Evolutionary conservation across 1,284 basidiomycete species (phyloP).

Genomic region (Naganishia cerealis): DNA sequence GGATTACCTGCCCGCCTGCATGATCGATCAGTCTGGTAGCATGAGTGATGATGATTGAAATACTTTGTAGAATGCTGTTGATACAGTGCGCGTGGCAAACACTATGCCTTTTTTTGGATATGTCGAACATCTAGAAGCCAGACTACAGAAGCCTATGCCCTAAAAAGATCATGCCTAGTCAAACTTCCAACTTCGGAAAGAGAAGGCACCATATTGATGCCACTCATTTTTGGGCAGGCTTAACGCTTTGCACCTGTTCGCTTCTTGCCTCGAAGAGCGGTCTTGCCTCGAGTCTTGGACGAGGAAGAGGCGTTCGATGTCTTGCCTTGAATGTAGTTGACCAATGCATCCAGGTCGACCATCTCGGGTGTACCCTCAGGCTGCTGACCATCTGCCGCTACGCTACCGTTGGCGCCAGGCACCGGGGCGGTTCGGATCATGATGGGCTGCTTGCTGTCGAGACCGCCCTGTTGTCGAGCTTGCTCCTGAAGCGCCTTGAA

Average conservation of each 20-base stretch:
- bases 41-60: conserved; percentile 12
- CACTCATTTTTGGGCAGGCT: background rate
- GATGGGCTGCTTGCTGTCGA: conserved; percentile 31
- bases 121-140: background rate
- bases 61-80: conserved; percentile 8
- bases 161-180: background rate
- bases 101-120: conserved; percentile 6
- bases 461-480: conserved; percentile 30
- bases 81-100: conserved; percentile 22
- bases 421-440: conserved; percentile 29
- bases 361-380: conserved; percentile 20
- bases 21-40: background rate
- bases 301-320: conserved; percentile 34
- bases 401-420: conserved; percentile 24
- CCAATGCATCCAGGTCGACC: conserved; percentile 32
- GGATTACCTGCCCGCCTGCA: background rate
- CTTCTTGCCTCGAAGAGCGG: conserved; percentile 51
- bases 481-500: conserved; percentile 42
- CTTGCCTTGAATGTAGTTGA: conserved; percentile 35
- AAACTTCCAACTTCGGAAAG: background rate
- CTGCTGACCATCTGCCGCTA: conserved; percentile 35
- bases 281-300: conserved; percentile 44
- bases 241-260: conserved; percentile 51
- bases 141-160: background rate
- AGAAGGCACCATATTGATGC: background rate